Evolutionary conservation across 805 yeast species (phyloP).

Genomic region (Pichia nanzhaoensis): DNA sequence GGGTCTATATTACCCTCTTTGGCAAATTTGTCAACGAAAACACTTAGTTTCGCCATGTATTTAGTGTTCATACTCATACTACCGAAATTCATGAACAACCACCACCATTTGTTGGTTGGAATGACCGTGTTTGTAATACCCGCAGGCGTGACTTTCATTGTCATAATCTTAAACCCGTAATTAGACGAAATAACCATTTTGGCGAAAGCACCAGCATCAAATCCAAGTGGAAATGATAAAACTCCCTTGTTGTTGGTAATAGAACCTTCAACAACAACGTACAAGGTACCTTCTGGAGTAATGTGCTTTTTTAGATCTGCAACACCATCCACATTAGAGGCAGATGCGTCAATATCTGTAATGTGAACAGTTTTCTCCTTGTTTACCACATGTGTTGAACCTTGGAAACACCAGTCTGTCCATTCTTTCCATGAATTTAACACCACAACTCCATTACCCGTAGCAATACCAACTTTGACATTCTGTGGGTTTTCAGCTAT

Average conservation of each 20-base stretch:
- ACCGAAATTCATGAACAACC: conserved; percentile 13
- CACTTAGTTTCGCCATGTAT: conserved; percentile 22
- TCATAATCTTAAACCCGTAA: conserved; percentile 29
- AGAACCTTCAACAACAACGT: conserved; percentile 73
- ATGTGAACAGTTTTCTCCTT: conserved; percentile 1
- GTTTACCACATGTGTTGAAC: conserved; percentile 6
- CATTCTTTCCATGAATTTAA: conserved; percentile 5
- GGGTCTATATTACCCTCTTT: not conserved
- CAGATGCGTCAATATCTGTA: conserved; percentile 9
- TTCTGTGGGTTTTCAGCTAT: conserved; percentile 9
- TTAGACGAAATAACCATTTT: conserved; percentile 7
- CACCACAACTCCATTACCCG: conserved; percentile 11
- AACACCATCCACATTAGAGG: conserved; percentile 8
- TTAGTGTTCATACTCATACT: conserved; percentile 13
- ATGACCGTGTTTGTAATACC: conserved; percentile 31
- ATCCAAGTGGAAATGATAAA: conserved; percentile 43
- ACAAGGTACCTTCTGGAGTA: conserved; percentile 32
- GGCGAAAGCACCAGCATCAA: conserved; percentile 15
- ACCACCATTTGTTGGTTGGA: conserved; percentile 16
- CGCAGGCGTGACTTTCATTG: conserved; percentile 32
- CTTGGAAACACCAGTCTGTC: conserved; percentile 13
- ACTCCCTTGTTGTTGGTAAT: conserved; percentile 77
- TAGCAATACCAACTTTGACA: conserved; percentile 19
- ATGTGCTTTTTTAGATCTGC: not conserved
- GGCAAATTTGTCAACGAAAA: conserved; percentile 8